Evolutionary conservation across 306 rosid genomes (phyloP), one percentile per base, ranked within the genome.

Genomic region (Gillenia trifoliata): DNA sequence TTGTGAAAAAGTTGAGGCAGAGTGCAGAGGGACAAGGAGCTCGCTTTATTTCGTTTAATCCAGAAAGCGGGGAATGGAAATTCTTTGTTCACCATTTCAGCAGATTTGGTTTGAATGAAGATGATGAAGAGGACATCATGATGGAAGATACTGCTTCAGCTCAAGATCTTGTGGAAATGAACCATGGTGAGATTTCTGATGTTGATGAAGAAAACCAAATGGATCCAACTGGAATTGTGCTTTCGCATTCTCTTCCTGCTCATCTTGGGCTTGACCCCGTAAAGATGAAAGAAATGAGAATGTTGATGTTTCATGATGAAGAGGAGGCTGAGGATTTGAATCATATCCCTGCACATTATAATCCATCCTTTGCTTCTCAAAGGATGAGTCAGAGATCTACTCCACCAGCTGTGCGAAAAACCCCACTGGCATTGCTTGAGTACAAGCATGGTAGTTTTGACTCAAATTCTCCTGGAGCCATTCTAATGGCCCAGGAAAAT

Each of bases 191-290:
- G 78, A 68, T 70, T 47, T 77, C 77, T 78, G 89, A 90, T 80
- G 75, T 66, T 74, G 89, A 85, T 79, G 88, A 88, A 62, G 91
- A 83, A 76, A 74, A 69, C 5, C 81, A 80, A 8, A 47, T 81
- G 60, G 85, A 75, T 81, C 62, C 68, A 22, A 76, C 76, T 55
- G 93, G 86, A 50, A 54, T 77, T 25, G 85, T 83, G 81, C 96
- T 94, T 80, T 90, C 89, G 55, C 97, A 91, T 88, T 90, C 99
- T 62, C 96, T 92, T 67, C 97, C 99, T 22, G 84, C 96, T 71
- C 97, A 94, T 84, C 97, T 92, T 72, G 91, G 97, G 76, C 97
- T 94, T 76, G 97, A 94, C 74, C 99, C 99, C 4, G 61, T 81
- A 69, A 92, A 88, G 85, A 86, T 92, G 99, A 90, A 88, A 78